Base-by-base conservation (phyloP, 768 basidiomycete species). In the Nidularia pulvinata region DNA sequence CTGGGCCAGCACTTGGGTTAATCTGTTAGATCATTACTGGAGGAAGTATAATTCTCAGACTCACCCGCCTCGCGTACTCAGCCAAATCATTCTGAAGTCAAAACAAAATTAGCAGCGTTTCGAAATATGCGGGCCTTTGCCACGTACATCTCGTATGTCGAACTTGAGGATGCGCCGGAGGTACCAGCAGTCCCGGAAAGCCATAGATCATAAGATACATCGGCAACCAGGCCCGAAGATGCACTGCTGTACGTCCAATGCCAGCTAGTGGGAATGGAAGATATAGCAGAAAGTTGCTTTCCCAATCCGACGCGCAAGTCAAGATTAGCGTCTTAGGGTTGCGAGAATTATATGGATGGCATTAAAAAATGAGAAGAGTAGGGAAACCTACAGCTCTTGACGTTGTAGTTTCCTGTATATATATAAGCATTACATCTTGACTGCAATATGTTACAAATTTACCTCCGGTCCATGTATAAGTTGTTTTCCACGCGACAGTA, bases 141-240 rank as follows among this genome's bases (percentile, higher is more conserved):
- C 1, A 60, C 66, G 16, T 47, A 72, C 71, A 65, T 55, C 53
- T 72, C 69, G 46, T 60, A 72, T 3, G 68, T 66, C 14, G 69
- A 67, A 9, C 56, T 59, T 1, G 66, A 66, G 1, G 62, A 60
- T 7, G 69, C 68, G 48, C 70, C 70, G 7, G 47, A 50, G 4
- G 65, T 56, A 7, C 61, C 56, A 13, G 68, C 59, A 5, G 44
- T 48, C 30, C 59, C 64, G 10, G 70, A 72, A 1, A 72, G 59
- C 70, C 70, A 72, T 37, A 70, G 48, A 42, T 72, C 70, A 49
- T 70, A 72, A 6, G 70, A 69, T 11, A 72, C 69, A 53, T 72
- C 68, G 7, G 70, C 69, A 11, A 70, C 65, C 25, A 72, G 61
- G 46, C 61, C 59, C 22, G 68, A 67, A 14, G 66, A 68, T 1